These are phyloP conservation scores for Trichoderma cornu-damae DNA, from an alignment of 2,329 filamentous ascomycete species.

Conservation along the genomic window DNA sequence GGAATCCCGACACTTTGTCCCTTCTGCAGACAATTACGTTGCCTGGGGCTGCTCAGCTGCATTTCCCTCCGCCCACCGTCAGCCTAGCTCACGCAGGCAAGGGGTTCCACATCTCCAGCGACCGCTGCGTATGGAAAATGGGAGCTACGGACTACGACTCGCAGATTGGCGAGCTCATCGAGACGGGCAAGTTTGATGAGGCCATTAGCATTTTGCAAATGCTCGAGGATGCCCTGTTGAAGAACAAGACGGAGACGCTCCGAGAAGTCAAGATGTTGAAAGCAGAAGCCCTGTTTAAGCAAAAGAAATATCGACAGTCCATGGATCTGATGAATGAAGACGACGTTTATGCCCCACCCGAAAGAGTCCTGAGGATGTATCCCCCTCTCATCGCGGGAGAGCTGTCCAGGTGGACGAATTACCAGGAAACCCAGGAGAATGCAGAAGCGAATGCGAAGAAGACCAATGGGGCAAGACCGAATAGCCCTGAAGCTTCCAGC, in stretches of 20 bases:
- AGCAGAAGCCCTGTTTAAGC: constrained; percentile 75
- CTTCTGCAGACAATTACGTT: constrained; percentile 79
- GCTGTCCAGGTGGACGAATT: constrained; percentile 53
- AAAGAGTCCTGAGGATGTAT: constrained; percentile 79
- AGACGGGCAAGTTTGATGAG: constrained; percentile 73
- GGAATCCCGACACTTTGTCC: constrained; percentile 89
- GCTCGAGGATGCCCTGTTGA: constrained; percentile 85
- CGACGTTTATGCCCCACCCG: constrained; percentile 82
- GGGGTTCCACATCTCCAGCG: constrained; percentile 88
- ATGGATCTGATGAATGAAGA: constrained; percentile 82
- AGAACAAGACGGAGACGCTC: constrained; percentile 73
- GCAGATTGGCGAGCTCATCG: constrained; percentile 77
- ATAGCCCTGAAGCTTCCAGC: constrained; percentile 26
- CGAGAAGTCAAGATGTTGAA: constrained; percentile 89
- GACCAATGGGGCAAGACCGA: constrained; percentile 27
- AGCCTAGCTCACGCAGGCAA: constrained; percentile 95
- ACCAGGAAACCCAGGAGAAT: constrained; percentile 41
- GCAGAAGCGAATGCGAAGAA: constrained; percentile 33
- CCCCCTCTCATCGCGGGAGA: constrained; percentile 79
- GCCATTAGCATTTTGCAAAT: constrained; percentile 83
- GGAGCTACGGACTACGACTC: constrained; percentile 84
- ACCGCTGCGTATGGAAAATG: constrained; percentile 94
- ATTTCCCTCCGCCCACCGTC: constrained; percentile 87
- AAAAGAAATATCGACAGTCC: constrained; percentile 76
- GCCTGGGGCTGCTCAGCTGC: constrained; percentile 74